phyloP scores from a whole-genome alignment of 1,139 yeast species.

The Nadsonia starkeyi-henricii region DNA sequence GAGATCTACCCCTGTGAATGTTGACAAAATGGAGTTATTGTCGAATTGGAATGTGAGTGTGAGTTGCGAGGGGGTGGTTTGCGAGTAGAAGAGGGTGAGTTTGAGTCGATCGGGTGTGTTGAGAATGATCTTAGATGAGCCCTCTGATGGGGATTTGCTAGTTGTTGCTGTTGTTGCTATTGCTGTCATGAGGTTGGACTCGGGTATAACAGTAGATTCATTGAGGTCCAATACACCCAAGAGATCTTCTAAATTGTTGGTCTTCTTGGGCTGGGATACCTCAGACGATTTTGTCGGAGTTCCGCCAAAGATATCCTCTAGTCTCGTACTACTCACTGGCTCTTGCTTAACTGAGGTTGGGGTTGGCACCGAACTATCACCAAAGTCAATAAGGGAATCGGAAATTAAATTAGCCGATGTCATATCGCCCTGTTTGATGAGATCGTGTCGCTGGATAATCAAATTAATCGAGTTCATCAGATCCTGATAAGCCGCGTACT shows the following conservation, averaged over 20 bases:
- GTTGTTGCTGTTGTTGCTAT: no score
- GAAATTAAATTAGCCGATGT: conserved; percentile 20
- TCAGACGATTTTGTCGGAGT: conserved; percentile 30
- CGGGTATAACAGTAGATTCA: not conserved
- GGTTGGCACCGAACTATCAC: conserved; percentile 35
- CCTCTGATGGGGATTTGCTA: not conserved
- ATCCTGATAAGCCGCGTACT: conserved; percentile 62
- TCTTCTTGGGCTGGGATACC: conserved; percentile 26
- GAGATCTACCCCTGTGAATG: not conserved
- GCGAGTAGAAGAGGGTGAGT: not conserved
- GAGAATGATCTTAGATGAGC: not conserved
- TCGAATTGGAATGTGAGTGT: not conserved
- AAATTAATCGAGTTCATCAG: conserved; percentile 54
- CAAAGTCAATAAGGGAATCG: conserved; percentile 54
- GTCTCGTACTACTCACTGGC: no score
- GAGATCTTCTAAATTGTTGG: not conserved
- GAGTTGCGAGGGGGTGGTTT: not conserved
- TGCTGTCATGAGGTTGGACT: no score
- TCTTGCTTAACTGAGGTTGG: conserved; percentile 23
- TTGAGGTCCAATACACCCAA: not conserved
- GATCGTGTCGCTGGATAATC: conserved; percentile 26
- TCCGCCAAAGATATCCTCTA: conserved; percentile 41
- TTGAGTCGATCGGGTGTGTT: not conserved
- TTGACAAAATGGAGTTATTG: not conserved
- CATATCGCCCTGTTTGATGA: conserved; percentile 2